Evolutionary conservation across 306 rosid species (phyloP).

Genomic region (Astragalus membranaceus): DNA sequence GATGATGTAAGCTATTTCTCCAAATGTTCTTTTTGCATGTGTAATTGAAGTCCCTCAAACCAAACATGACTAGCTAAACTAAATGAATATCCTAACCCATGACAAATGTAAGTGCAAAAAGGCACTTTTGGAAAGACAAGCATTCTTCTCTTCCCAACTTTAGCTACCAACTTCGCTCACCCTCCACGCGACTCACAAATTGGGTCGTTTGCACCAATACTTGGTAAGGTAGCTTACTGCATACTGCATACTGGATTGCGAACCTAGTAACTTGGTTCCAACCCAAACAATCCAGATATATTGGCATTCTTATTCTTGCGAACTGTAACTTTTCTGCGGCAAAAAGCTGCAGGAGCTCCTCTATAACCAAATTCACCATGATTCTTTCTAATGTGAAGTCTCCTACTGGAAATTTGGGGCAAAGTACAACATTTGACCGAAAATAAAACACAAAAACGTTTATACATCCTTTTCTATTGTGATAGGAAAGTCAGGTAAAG

Average conservation of each 20-base stretch:
- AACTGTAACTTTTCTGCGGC: constrained; percentile 2
- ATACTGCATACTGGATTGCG: too few species aligned
- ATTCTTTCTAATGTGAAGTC: neutral
- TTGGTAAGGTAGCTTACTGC: too few species aligned
- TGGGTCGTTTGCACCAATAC: too few species aligned
- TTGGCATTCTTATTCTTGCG: constrained; percentile 5
- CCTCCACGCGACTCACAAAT: too few species aligned
- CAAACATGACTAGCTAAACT: neutral
- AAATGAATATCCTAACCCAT: constrained; percentile 9
- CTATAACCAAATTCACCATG: neutral
- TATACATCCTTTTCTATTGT: neutral
- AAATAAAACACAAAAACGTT: too few species aligned
- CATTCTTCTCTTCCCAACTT: neutral
- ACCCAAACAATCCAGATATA: neutral
- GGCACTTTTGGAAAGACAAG: constrained; percentile 7
- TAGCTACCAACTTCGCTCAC: too few species aligned
- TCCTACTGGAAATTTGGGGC: neutral
- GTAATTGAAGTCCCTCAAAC: neutral
- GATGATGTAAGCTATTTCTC: constrained; percentile 53
- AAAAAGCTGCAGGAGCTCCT: neutral
- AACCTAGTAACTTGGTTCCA: neutral
- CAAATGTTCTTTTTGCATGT: constrained; percentile 7
- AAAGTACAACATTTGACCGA: neutral
- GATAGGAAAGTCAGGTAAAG: neutral
- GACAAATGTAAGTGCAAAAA: neutral